Conservation (phyloP, 148 eudicot genomes). For the Spergularia bocconei region DNA sequence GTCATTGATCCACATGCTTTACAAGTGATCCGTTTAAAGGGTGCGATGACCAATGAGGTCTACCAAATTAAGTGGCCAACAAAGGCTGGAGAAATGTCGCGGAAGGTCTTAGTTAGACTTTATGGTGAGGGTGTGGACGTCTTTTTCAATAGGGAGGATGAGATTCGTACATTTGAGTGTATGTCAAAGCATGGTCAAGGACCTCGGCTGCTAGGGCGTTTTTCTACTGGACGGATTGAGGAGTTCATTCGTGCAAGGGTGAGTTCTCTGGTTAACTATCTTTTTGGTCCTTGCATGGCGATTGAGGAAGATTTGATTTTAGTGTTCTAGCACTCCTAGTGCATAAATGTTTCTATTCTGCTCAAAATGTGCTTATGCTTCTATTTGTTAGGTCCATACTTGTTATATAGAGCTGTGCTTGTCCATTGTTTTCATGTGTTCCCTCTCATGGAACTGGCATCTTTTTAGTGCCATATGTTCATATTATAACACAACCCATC, state of each 20-base stretch:
- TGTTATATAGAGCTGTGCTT: not conserved
- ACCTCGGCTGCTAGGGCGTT: slow-evolving; percentile 70
- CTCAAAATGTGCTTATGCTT: too few relatives aligned
- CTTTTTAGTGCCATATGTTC: not conserved
- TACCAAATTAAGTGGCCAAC: slow-evolving; percentile 87
- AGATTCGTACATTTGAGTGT: slow-evolving; percentile 80
- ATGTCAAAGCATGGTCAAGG: slow-evolving; percentile 82
- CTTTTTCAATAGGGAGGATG: slow-evolving; percentile 69
- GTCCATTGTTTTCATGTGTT: slow-evolving; percentile 3
- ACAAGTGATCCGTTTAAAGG: slow-evolving; percentile 68
- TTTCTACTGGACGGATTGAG: slow-evolving; percentile 71
- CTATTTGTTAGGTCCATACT: not conserved
- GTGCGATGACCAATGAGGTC: slow-evolving; percentile 93
- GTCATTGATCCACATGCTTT: slow-evolving; percentile 43
- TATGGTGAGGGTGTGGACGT: slow-evolving; percentile 84
- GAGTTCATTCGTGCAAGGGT: slow-evolving; percentile 90
- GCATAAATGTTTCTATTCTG: not conserved
- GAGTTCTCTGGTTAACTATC: slow-evolving; percentile 10
- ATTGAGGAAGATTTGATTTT: not conserved
- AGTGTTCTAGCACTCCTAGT: not conserved
- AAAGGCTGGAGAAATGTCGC: slow-evolving; percentile 40
- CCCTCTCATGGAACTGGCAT: not conserved
- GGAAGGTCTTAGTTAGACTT: slow-evolving; percentile 75
- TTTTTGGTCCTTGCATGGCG: not conserved
- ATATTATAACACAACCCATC: not conserved